Base-by-base conservation (phyloP, 2,329 filamentous ascomycete genomes). In the Penicillium glabrum region DNA sequence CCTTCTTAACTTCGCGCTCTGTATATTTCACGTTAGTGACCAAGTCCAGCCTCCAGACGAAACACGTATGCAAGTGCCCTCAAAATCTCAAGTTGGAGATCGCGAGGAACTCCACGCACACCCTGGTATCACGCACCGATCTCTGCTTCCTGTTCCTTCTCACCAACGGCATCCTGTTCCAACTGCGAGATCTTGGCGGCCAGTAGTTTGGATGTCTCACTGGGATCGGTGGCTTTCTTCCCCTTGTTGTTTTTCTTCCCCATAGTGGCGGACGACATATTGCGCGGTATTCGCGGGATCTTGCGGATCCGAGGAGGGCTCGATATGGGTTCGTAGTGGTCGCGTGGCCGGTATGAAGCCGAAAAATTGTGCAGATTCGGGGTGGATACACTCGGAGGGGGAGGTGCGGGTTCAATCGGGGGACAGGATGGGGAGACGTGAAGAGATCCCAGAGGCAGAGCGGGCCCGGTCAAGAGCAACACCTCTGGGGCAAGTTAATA, bases 1-100 rank as follows among this genome's bases (percentile, higher is more conserved):
- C 93, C 77, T 93, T 93, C 75, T 93, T 95, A 53, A 97, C 91
- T 80, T 96, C 92, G 64, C 91, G 89, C 76, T 96, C 93, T 96
- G 73, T 74, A 73, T 14, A 53, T 61, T 35, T 10, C 65, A 72
- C 63, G 61, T 68, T 65, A 68, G 63, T 53, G 51, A 54, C 49
- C 44, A 46, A 45, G 35, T 57, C 39, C 51, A 29, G 29, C 48
- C 16, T 61, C 58, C 54, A 53, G 50, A 57, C 56, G 61, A 61
- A 65, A 56, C 59, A 57, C 46, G 41, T 39, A 26, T 39, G 23
- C 33, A 31, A 50, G 47, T 39, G 16, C 5, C 10, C 14, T 19
- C n/a, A 6, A 21, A 16, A 37, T 48, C 45, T 19, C 29, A 48
- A 48, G 21, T 23, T 16, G 21, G 11, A 47, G 41, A 29, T 29